A percentile compares a stretch with the other conserved stretches of the same genome.
phyloP scores from a whole-genome alignment of 352 stramenopile genomes.

The Phytophthora colocasiae region DNA sequence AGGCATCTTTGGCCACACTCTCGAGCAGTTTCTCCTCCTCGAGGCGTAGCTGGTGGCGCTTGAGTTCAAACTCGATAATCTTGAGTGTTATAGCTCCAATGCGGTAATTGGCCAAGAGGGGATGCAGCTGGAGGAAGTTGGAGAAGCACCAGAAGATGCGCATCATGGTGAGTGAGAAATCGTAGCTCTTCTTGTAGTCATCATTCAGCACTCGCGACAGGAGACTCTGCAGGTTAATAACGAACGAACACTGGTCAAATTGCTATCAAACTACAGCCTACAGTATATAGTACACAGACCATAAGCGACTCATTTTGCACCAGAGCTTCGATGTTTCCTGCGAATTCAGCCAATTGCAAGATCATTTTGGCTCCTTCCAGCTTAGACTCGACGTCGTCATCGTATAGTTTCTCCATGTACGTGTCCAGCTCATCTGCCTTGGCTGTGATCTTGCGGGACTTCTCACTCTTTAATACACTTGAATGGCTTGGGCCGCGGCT shows the following conservation, averaged over 20 bases:
- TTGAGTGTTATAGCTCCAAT: conserved; percentile 95
- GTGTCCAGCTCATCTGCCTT: conserved; percentile 88
- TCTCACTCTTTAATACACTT: conserved; percentile 31
- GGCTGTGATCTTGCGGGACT: conserved; percentile 62
- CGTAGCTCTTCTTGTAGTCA: conserved; percentile 95
- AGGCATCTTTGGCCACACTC: conserved; percentile 36
- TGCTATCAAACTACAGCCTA: too few relatives aligned
- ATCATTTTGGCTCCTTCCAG: conserved; percentile 92
- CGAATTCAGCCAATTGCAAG: conserved; percentile 89
- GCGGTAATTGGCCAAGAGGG: conserved; percentile 92
- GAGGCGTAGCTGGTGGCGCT: conserved; percentile 83
- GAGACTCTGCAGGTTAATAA: conserved; percentile 48
- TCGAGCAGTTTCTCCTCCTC: conserved; percentile 75
- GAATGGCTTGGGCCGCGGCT: conserved; percentile 21
- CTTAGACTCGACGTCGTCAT: conserved; percentile 89
- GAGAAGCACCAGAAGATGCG: conserved; percentile 96
- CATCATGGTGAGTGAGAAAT: conserved; percentile 95
- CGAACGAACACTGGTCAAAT: background rate
- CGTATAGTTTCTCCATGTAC: conserved; percentile 96
- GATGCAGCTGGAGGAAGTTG: conserved; percentile 95
- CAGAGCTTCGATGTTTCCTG: conserved; percentile 91
- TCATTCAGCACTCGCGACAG: conserved; percentile 94
- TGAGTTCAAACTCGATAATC: conserved; percentile 95
- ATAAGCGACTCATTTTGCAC: conserved; percentile 96
- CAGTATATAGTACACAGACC: conserved; percentile 49